These are phyloP conservation scores for Teunomyces gatunensis DNA, from an alignment of 805 yeast species.

Conservation along the genomic window DNA sequence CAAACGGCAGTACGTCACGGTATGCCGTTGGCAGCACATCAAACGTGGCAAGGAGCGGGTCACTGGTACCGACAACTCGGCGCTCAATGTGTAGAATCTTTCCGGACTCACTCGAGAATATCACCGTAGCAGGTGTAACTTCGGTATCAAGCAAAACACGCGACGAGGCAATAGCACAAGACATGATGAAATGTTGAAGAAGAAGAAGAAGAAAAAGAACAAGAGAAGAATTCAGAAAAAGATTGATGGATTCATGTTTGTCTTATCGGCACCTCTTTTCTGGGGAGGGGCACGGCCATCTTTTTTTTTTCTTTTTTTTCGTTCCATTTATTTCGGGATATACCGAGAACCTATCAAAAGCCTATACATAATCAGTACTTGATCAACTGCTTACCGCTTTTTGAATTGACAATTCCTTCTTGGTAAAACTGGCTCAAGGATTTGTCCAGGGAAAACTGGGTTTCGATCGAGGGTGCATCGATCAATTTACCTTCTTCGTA, in stretches of 20 bases:
- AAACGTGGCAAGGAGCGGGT: slow-evolving; percentile 41
- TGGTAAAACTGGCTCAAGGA: slow-evolving; percentile 28
- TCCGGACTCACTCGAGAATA: slow-evolving; percentile 51
- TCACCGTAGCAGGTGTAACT: slow-evolving; percentile 59
- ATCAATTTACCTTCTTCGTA: slow-evolving; percentile 38
- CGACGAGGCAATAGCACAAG: slow-evolving; percentile 51
- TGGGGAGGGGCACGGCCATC: no score
- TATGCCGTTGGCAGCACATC: slow-evolving; percentile 41
- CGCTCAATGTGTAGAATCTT: slow-evolving; percentile 54
- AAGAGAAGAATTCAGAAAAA: no score
- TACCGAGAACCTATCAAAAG: neutral
- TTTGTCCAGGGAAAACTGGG: slow-evolving; percentile 17
- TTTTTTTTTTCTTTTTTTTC: neutral
- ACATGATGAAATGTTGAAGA: slow-evolving; percentile 32
- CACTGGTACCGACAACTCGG: slow-evolving; percentile 32
- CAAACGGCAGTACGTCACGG: slow-evolving; percentile 58
- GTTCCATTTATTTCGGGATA: neutral
- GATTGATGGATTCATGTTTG: no score
- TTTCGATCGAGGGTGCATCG: slow-evolving; percentile 37
- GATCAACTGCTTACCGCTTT: slow-evolving; percentile 39
- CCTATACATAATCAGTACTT: slow-evolving; percentile 11
- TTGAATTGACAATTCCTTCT: slow-evolving; percentile 32
- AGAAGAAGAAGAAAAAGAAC: neutral
- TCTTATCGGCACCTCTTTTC: neutral
- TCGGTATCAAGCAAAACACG: slow-evolving; percentile 51